Evolutionary conservation across 306 rosid genomes (phyloP).

Genomic region (Rubus idaeus): DNA sequence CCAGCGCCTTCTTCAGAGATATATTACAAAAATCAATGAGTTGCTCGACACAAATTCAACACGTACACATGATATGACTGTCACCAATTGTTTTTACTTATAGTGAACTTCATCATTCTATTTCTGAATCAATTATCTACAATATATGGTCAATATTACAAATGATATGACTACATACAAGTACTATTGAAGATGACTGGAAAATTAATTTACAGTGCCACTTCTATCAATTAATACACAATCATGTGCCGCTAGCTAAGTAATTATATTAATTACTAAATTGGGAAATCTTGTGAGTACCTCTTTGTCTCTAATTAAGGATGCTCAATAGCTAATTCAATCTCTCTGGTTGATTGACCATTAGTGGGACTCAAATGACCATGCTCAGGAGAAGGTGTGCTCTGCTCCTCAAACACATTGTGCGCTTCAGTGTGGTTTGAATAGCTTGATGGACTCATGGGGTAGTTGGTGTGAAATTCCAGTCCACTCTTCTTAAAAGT

Average conservation of each 20-base stretch:
- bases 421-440: constrained; percentile 10
- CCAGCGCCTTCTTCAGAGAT: too few species aligned
- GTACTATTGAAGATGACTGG: not conserved
- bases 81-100: not conserved
- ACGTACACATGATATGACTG: not conserved
- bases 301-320: not conserved
- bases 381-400: not conserved
- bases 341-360: not conserved
- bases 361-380: constrained; percentile 12
- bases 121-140: not conserved
- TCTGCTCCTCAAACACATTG: not conserved
- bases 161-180: not conserved
- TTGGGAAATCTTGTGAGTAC: not conserved
- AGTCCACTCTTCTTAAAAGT: constrained; percentile 37
- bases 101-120: not conserved
- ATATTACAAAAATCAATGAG: too few species aligned
- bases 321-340: constrained; percentile 4
- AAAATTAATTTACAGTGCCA: not conserved
- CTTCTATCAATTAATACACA: not conserved
- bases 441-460: constrained; percentile 13
- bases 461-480: not conserved
- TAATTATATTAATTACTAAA: not conserved
- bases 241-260: not conserved
- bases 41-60: too few species aligned
- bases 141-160: not conserved